phyloP scores from a whole-genome alignment of 306 rosid species.

The Quercus robur region DNA sequence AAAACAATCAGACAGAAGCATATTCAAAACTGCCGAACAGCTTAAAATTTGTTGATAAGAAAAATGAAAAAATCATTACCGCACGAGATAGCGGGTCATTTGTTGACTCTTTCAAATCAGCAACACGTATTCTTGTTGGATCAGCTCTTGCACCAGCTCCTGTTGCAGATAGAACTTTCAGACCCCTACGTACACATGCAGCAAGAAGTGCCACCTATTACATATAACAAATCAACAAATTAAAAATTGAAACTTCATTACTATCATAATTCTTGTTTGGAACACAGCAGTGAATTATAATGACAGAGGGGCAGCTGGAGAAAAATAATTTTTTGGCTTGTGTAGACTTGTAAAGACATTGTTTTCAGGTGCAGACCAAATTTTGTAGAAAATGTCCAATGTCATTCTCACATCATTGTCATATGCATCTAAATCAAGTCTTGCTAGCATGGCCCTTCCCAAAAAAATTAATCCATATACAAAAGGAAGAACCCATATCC shows the following conservation, averaged over 20 bases:
- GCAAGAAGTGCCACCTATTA: constrained; percentile 97
- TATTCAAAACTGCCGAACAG: not conserved
- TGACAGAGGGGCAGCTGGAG: not conserved
- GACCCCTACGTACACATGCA: constrained; percentile 88
- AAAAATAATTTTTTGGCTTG: not conserved
- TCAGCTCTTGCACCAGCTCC: constrained; percentile 99
- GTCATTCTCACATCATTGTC: constrained; percentile 1
- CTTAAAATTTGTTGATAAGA: not conserved
- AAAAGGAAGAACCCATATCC: not conserved
- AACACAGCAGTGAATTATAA: constrained; percentile 7
- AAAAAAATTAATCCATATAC: constrained; percentile 3
- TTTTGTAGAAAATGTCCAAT: not conserved
- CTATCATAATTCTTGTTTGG: constrained; percentile 14
- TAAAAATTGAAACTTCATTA: constrained; percentile 27
- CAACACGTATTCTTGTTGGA: constrained; percentile 90
- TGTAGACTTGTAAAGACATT: not conserved
- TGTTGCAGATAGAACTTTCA: constrained; percentile 87
- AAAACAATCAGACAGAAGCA: not conserved
- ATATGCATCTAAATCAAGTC: constrained; percentile 12
- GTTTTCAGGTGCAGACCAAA: constrained; percentile 2
- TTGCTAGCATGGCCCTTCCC: not conserved
- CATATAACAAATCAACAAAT: constrained; percentile 35
- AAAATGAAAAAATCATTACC: constrained; percentile 43
- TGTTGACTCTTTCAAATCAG: constrained; percentile 87
- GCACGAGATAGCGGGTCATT: constrained; percentile 89